A percentile compares a stretch with the other conserved stretches of the same genome.
Evolutionary conservation across 148 eudicot species (phyloP).

Genomic region (Heliosperma pusillum): DNA sequence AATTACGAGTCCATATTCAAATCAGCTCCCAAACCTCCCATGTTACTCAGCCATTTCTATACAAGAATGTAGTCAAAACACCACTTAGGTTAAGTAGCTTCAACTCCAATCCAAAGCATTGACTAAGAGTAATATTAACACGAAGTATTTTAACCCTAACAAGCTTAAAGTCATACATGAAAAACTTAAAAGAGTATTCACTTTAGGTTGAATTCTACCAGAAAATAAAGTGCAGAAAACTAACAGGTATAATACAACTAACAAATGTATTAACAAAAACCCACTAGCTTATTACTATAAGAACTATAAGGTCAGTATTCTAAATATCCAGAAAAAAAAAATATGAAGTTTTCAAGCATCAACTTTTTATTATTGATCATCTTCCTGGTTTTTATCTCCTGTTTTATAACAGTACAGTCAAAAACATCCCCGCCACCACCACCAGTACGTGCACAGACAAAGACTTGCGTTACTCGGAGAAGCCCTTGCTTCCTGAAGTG

Average conservation of each 20-base stretch:
- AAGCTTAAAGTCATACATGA: not conserved
- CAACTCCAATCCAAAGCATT: constrained; percentile 15
- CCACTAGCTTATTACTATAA: constrained; percentile 17
- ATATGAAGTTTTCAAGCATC: constrained; percentile 18
- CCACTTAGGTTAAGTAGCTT: not conserved
- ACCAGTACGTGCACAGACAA: constrained; percentile 22
- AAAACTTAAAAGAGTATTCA: not conserved
- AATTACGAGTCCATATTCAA: not conserved
- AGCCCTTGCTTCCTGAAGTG: constrained; percentile 44
- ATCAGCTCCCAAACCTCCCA: not conserved
- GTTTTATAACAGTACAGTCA: constrained; percentile 10
- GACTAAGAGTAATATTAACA: constrained; percentile 15
- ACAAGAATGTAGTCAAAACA: not conserved
- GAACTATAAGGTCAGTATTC: not conserved
- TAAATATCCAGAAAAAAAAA: not conserved
- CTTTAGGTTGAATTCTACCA: constrained; percentile 19
- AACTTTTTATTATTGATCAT: constrained; percentile 6
- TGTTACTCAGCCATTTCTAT: not conserved
- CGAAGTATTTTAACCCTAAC: not conserved
- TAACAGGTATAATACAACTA: constrained; percentile 3
- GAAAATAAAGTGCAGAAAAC: constrained; percentile 17
- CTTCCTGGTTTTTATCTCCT: constrained; percentile 9
- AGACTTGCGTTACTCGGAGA: constrained; percentile 28
- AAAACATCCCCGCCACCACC: constrained; percentile 1
- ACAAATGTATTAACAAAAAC: constrained; percentile 11